Evolutionary conservation across 768 basidiomycete species (phyloP), one percentile per base, ranked within the genome.

Genomic region (Leccinellum luteum): DNA sequence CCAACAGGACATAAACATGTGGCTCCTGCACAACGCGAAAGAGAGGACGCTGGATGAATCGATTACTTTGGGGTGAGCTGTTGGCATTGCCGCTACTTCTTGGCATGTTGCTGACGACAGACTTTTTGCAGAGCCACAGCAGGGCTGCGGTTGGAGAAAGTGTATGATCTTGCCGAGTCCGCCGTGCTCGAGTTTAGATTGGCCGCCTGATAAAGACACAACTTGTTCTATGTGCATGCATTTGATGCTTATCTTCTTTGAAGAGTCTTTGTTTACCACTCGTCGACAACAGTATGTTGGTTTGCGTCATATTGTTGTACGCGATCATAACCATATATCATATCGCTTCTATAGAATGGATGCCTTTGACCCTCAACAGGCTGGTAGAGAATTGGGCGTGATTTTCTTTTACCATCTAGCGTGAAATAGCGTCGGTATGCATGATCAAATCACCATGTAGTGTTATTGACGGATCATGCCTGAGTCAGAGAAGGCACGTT

Each of bases 1-100:
- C 58, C 66, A 77, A 32, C 75, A 75, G 49, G 81, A 83, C 55
- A 48, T 82, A 38, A 75, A 73, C 52, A 80, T 82, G 80, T 75
- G 79, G 74, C 45, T 66, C 15, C 21, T 72, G 13, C 63, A 76
- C 14, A 80, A 82, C 48, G 64, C 72, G 8, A 72, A 76, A 60
- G 80, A 81, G 57, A 75, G 81, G 6, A 76, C 74, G 0, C 49
- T 81, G 13, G 59, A 73, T 2, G 74, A 80, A 4, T 78, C 75
- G 49, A 70, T 76, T 9, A 55, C 71, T 1, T 57, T 81, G 5
- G 76, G 74, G 61, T 62, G 32, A 54, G 64, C 55, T 14, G 6
- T 31, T 13, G 30, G 5, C 32, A 14, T 28, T 28, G 28, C n/a
- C n/a, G n/a, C n/a, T 41, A 17, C 14, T 30, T 32, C 32, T 28